phyloP scores from a whole-genome alignment of 2,329 filamentous ascomycete genomes.

The Colletotrichum sp. region DNA sequence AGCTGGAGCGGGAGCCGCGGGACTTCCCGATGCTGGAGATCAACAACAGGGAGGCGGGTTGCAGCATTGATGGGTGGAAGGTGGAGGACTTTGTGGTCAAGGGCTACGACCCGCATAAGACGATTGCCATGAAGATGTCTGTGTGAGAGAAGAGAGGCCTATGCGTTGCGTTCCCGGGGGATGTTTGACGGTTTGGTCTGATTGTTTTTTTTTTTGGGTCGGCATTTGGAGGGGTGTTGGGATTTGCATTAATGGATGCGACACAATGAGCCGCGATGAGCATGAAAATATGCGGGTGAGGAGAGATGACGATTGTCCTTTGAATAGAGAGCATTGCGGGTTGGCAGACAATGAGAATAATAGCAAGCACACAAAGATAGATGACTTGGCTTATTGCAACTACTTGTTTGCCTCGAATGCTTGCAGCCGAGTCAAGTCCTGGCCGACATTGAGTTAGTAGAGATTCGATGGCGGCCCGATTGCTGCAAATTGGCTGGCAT shows the following conservation, averaged over 20 bases:
- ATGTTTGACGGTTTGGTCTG: neutral
- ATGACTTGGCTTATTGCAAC: neutral
- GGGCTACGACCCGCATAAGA: conserved; percentile 89
- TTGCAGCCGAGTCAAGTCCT: neutral
- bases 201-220: neutral
- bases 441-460: neutral
- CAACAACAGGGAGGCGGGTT: conserved; percentile 60
- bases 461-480: neutral
- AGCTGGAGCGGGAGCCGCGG: conserved; percentile 80
- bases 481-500: neutral
- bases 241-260: conserved; percentile 16
- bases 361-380: neutral
- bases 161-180: neutral
- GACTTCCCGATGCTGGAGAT: conserved; percentile 84
- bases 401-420: neutral
- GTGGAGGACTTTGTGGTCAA: conserved; percentile 86
- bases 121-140: conserved; percentile 98
- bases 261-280: neutral
- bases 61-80: conserved; percentile 89
- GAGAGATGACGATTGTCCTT: neutral
- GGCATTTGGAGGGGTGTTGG: conserved; percentile 7
- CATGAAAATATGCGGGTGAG: conserved; percentile 9
- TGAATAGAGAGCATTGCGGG: neutral
- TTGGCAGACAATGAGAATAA: neutral
- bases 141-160: conserved; percentile 54